phyloP scores from a whole-genome alignment of 176 grass and related monocot species.

The Puya raimondii region DNA sequence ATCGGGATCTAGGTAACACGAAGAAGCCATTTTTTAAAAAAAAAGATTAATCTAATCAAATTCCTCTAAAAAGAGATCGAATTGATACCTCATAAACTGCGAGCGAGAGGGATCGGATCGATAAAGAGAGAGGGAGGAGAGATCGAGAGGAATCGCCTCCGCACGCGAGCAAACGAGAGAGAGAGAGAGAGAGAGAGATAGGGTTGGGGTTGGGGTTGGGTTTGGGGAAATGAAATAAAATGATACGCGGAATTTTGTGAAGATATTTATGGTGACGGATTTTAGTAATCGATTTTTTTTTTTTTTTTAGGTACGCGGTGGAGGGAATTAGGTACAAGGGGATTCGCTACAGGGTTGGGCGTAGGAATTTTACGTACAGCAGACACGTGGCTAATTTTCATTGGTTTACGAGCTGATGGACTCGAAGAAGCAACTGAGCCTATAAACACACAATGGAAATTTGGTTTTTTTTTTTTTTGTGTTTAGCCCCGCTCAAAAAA shows the following conservation, averaged over 20 bases:
- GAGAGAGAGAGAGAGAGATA: too few species aligned
- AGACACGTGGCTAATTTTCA: too few species aligned
- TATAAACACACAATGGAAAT: too few species aligned
- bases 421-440: too few species aligned
- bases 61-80: background rate
- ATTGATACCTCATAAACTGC: slow-evolving; percentile 46
- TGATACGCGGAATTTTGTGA: background rate
- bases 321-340: background rate
- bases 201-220: background rate
- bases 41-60: too few species aligned
- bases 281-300: background rate
- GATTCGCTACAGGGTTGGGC: background rate
- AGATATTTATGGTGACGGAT: background rate
- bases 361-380: too few species aligned
- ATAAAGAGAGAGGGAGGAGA: slow-evolving; percentile 2
- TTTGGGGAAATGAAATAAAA: background rate
- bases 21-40: background rate
- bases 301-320: background rate
- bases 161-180: too few species aligned
- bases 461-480: too few species aligned
- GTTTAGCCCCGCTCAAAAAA: too few species aligned
- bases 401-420: too few species aligned
- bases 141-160: background rate
- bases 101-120: slow-evolving; percentile 24
- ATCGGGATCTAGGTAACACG: background rate